A percentile compares a stretch with the other conserved stretches of the same genome.
Evolutionary conservation across 805 yeast genomes (phyloP).

Genomic region (Metschnikowia orientalis): DNA sequence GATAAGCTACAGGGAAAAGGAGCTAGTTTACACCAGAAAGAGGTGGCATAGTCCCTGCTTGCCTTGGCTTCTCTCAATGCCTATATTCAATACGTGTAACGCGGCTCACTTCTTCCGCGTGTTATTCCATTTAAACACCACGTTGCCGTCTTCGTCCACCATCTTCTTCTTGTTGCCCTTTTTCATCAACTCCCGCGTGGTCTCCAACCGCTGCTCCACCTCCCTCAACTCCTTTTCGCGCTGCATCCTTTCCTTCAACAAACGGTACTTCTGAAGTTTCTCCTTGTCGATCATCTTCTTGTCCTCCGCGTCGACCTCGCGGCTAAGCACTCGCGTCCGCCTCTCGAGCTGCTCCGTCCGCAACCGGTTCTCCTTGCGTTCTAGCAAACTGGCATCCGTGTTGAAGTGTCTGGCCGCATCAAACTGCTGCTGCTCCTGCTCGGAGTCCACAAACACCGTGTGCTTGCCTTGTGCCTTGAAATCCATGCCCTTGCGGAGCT

Average conservation of each 20-base stretch:
- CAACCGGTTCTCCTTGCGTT: slow-evolving; percentile 68
- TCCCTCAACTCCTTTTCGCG: slow-evolving; percentile 63
- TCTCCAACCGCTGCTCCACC: slow-evolving; percentile 68
- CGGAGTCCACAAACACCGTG: slow-evolving; percentile 76
- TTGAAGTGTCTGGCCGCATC: slow-evolving; percentile 62
- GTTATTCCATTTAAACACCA: slow-evolving; percentile 79
- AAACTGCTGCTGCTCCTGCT: slow-evolving; percentile 52
- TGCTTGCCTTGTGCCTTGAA: slow-evolving; percentile 68
- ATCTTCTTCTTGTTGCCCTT: slow-evolving; percentile 82
- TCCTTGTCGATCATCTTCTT: slow-evolving; percentile 42
- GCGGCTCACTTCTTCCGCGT: slow-evolving; percentile 62
- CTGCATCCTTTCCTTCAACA: slow-evolving; percentile 60
- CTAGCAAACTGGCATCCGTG: slow-evolving; percentile 61
- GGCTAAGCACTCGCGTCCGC: slow-evolving; percentile 27
- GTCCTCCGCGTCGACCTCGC: slow-evolving; percentile 29
- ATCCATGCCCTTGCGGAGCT: slow-evolving; percentile 44
- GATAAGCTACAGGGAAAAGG: no score
- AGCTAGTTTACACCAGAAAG: no score
- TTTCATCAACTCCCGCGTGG: slow-evolving; percentile 84
- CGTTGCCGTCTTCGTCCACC: slow-evolving; percentile 60
- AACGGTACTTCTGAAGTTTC: slow-evolving; percentile 57
- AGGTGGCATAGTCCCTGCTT: no score
- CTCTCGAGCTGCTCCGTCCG: slow-evolving; percentile 55
- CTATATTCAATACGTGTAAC: no score
- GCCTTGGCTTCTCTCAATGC: no score